These are phyloP conservation scores for Fusarium sp. DNA, from an alignment of 2,329 filamentous ascomycete species.

Conservation along the genomic window DNA sequence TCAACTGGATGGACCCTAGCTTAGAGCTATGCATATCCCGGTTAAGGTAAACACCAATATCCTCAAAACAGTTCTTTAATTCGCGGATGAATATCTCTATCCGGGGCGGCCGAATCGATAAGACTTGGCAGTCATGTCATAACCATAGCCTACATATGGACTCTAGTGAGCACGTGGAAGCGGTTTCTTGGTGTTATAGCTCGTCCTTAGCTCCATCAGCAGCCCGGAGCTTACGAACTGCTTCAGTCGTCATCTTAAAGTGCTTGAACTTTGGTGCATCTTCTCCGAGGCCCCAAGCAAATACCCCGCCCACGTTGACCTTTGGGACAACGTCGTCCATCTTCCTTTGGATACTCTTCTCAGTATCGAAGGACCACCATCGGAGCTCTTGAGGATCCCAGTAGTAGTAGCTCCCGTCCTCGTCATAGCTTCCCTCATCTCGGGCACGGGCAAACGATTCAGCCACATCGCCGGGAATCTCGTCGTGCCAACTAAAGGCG, in stretches of 20 bases:
- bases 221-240: constrained; percentile 33
- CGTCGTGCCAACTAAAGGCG: constrained; percentile 71
- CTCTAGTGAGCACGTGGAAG: constrained; percentile 3
- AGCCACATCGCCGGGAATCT: constrained; percentile 64
- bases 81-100: constrained; percentile 7
- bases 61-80: not conserved
- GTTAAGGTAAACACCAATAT: constrained; percentile 1
- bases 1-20: constrained; percentile 22
- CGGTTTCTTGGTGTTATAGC: constrained; percentile 38
- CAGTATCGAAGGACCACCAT: constrained; percentile 83
- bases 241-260: constrained; percentile 51
- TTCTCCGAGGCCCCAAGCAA: constrained; percentile 81
- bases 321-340: constrained; percentile 69
- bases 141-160: not conserved
- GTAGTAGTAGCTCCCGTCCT: constrained; percentile 78
- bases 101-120: constrained; percentile 5
- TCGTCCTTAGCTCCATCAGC: constrained; percentile 44
- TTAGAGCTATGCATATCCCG: constrained; percentile 17
- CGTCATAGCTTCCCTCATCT: constrained; percentile 60
- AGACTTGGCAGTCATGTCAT: constrained; percentile 14
- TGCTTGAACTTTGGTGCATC: constrained; percentile 64
- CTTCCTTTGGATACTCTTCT: constrained; percentile 70
- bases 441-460: constrained; percentile 70
- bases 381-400: constrained; percentile 69
- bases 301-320: constrained; percentile 74